Percentiles rank a stretch among this genome's conserved stretches.
Evolutionary conservation across 371 early-diverging fungal species (phyloP).

Genomic region (Apophysomyces trapeziformis): DNA sequence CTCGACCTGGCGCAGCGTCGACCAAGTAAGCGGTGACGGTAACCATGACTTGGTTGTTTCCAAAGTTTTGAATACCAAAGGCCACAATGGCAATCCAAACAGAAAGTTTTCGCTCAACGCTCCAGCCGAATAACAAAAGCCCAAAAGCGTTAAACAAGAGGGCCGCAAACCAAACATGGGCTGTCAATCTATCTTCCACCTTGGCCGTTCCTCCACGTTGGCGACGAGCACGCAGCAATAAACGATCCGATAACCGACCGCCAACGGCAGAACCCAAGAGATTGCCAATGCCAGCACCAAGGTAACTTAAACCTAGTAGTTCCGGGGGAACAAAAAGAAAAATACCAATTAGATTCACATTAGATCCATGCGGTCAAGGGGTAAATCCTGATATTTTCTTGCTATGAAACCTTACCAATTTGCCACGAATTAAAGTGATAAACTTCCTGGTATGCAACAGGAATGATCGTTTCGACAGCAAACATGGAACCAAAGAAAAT

Average conservation of each 20-base stretch:
- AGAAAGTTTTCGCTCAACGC: constrained; percentile 37
- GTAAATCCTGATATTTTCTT: too few species aligned
- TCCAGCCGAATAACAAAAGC: constrained; percentile 52
- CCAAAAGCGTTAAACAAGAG: constrained; percentile 49
- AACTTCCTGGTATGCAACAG: constrained; percentile 28
- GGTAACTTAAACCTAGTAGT: constrained; percentile 35
- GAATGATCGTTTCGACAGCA: constrained; percentile 50
- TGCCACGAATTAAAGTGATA: constrained; percentile 48
- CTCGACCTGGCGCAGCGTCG: constrained; percentile 45
- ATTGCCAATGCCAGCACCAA: constrained; percentile 52
- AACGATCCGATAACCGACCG: constrained; percentile 27
- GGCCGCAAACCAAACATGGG: constrained; percentile 38
- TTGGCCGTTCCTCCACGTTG: constrained; percentile 23
- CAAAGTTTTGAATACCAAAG: constrained; percentile 51
- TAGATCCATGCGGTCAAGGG: too few species aligned
- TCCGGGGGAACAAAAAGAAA: neutral
- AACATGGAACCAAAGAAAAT: constrained; percentile 58
- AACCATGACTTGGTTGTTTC: constrained; percentile 43
- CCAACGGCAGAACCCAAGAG: constrained; percentile 39
- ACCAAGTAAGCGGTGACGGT: constrained; percentile 41
- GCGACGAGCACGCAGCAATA: constrained; percentile 31
- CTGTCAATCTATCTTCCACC: constrained; percentile 32
- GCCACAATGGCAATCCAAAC: constrained; percentile 48
- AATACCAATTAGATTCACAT: too few species aligned
- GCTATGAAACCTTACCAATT: constrained; percentile 21